phyloP scores from a whole-genome alignment of 1,139 yeast genomes.

The Hanseniaspora uvarum region DNA sequence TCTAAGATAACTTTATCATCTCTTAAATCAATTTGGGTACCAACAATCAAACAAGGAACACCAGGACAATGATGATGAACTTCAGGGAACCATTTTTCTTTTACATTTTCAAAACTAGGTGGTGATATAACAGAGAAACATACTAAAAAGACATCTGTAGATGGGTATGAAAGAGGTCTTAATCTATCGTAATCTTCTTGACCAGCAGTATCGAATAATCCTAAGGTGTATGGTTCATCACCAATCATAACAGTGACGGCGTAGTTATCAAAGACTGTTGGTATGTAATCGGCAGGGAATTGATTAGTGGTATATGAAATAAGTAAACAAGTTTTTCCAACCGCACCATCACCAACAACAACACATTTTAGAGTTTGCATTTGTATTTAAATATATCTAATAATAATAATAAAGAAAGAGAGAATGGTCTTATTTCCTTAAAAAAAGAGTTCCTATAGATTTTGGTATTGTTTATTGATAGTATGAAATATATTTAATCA shows the following conservation, averaged over 20 bases:
- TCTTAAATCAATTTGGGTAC: conserved; percentile 90
- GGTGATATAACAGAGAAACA: conserved; percentile 94
- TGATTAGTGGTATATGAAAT: conserved; percentile 83
- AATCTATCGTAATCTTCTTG: conserved; percentile 97
- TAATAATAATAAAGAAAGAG: not conserved
- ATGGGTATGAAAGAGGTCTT: conserved; percentile 92
- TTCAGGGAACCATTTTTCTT: conserved; percentile 97
- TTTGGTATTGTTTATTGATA: too few species aligned
- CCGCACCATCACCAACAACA: conserved; percentile 97
- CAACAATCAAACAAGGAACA: conserved; percentile 90
- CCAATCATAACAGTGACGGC: conserved; percentile 98
- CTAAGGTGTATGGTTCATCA: conserved; percentile 93
- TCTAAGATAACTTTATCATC: conserved; percentile 85
- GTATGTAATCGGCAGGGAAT: conserved; percentile 82
- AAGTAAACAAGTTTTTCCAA: conserved; percentile 82
- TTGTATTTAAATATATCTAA: conserved; percentile 18
- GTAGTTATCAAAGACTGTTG: conserved; percentile 88
- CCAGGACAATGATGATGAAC: conserved; percentile 97
- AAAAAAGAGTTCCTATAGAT: too few species aligned
- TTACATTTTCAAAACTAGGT: conserved; percentile 94
- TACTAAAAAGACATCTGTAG: conserved; percentile 89
- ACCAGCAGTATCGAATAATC: conserved; percentile 95
- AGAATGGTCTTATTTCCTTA: too few species aligned
- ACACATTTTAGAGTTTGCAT: conserved; percentile 93
- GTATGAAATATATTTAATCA: too few species aligned